Evolutionary conservation across 768 basidiomycete species (phyloP), one percentile per base, ranked within the genome.

Genomic region (Psilocybe cyanescens): DNA sequence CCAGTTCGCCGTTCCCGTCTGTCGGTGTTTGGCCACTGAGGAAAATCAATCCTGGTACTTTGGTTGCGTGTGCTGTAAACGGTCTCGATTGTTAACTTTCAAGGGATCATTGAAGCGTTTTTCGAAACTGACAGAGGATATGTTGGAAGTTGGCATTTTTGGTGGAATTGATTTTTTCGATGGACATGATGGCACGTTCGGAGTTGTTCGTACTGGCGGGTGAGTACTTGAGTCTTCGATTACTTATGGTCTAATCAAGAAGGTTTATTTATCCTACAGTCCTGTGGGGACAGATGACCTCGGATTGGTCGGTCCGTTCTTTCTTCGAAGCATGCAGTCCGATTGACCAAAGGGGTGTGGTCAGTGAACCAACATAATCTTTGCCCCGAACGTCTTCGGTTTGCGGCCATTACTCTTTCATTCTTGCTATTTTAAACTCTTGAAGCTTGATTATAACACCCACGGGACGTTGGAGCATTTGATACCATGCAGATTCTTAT

Each of bases 11-110:
- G 44, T 77, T 70, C 57, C 69, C 74, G 64, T 81, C 82, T 11
- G 80, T 78, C 1, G 87, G 87, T 5, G 80, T 82, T 69, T 86
- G 85, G 3, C 86, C 87, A 61, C 85, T 87, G 44, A 87, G 74
- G 70, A 87, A 88, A 61, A 87, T 81, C 51, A 88, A 70, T 5
- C 86, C 85, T 1, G 83, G 80, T 11, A 81, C 76, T 69, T 86
- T 87, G 12, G 81, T 82, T 14, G 82, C 84, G 74, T 85, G 84
- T 11, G 84, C 84, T 86, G 64, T 28, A 16, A 31, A 54, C 8
- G 19, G 50, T 31, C 33, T 35, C 16, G 17, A 14, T 16, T 31
- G 53, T 48, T 9, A 31, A 29, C 19, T 31, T 24, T 33, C 7
- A 24, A 14, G 24, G 24, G 24, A 47, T 3, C 30, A 19, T 39